Evolutionary conservation across 2,329 filamentous ascomycete species (phyloP).

Genomic region (Botrytis fragariae): DNA sequence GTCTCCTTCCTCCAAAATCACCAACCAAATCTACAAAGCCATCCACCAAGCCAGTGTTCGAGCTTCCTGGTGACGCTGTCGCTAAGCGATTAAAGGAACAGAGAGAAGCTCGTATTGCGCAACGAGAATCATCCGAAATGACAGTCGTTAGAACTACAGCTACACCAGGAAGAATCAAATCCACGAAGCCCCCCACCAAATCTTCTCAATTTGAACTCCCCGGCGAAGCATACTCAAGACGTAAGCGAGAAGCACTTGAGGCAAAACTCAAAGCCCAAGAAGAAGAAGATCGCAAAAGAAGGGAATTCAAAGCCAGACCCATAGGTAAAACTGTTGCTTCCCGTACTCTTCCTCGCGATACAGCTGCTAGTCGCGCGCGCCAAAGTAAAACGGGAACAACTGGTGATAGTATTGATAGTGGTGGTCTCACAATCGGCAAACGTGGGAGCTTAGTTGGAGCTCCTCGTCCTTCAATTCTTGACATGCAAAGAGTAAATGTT

Average conservation of each 20-base stretch:
- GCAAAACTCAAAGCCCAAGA: conserved; percentile 55
- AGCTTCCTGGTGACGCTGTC: conserved; percentile 62
- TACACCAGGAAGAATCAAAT: conserved; percentile 46
- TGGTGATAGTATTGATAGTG: conserved; percentile 32
- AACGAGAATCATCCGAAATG: conserved; percentile 40
- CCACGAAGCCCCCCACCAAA: conserved; percentile 51
- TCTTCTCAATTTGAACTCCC: conserved; percentile 59
- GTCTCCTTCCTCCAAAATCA: conserved; percentile 44
- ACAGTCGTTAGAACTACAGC: conserved; percentile 38
- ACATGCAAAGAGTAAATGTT: conserved; percentile 36
- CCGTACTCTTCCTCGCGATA: conserved; percentile 51
- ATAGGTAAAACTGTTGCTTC: conserved; percentile 46
- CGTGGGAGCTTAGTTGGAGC: conserved; percentile 36
- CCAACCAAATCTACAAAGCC: conserved; percentile 53
- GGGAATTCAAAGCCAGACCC: conserved; percentile 63
- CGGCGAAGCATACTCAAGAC: conserved; percentile 54
- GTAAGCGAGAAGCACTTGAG: conserved; percentile 54
- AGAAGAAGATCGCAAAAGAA: conserved; percentile 57
- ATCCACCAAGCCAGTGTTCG: conserved; percentile 55
- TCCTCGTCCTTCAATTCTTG: conserved; percentile 39
- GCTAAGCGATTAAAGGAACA: conserved; percentile 57
- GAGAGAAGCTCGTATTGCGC: conserved; percentile 53
- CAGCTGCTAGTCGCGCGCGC: conserved; percentile 55
- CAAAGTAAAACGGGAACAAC: conserved; percentile 44
- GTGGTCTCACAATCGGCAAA: conserved; percentile 30